Evolutionary conservation across 2,329 filamentous ascomycete species (phyloP).

Genomic region (Exophiala alcalophila): DNA sequence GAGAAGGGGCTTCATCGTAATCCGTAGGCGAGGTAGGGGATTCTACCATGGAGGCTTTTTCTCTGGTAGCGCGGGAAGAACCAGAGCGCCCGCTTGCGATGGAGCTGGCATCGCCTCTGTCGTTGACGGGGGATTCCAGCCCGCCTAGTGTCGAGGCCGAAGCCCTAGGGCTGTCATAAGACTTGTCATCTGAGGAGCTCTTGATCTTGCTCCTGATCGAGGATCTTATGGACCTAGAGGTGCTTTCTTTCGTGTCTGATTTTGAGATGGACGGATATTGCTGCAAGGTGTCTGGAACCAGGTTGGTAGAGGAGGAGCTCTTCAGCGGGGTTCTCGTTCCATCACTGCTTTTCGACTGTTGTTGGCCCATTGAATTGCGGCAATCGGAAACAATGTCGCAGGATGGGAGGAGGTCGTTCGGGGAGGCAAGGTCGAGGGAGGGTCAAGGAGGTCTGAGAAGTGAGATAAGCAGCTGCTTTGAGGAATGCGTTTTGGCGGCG

Average conservation of each 20-base stretch:
- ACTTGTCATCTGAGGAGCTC: slow-evolving; percentile 62
- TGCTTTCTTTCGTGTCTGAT: slow-evolving; percentile 87
- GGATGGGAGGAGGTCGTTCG: slow-evolving; percentile 11
- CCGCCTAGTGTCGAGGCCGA: slow-evolving; percentile 65
- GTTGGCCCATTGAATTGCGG: slow-evolving; percentile 48
- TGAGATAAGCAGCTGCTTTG: slow-evolving; percentile 35
- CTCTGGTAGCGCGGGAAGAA: slow-evolving; percentile 33
- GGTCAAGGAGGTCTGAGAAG: slow-evolving; percentile 38
- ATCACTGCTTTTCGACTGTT: slow-evolving; percentile 52
- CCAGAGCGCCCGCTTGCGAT: slow-evolving; percentile 55
- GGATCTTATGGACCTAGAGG: slow-evolving; percentile 74
- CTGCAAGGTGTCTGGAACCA: slow-evolving; percentile 60
- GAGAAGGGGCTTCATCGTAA: slow-evolving; percentile 47
- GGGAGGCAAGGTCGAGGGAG: slow-evolving; percentile 5
- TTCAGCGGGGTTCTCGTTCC: slow-evolving; percentile 50
- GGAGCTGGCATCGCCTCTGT: slow-evolving; percentile 73
- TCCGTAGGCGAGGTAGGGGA: slow-evolving; percentile 29
- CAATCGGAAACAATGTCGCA: slow-evolving; percentile 4
- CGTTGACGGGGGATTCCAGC: slow-evolving; percentile 53
- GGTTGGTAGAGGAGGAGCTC: slow-evolving; percentile 39
- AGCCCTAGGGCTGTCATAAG: slow-evolving; percentile 71
- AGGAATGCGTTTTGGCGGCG: slow-evolving; percentile 34
- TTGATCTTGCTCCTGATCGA: slow-evolving; percentile 71
- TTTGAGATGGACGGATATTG: slow-evolving; percentile 89
- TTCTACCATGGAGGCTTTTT: slow-evolving; percentile 30